A percentile compares a stretch with the other conserved stretches of the same genome.
phyloP scores from a whole-genome alignment of 2,329 filamentous ascomycete species.

The Aureobasidium sp. region DNA sequence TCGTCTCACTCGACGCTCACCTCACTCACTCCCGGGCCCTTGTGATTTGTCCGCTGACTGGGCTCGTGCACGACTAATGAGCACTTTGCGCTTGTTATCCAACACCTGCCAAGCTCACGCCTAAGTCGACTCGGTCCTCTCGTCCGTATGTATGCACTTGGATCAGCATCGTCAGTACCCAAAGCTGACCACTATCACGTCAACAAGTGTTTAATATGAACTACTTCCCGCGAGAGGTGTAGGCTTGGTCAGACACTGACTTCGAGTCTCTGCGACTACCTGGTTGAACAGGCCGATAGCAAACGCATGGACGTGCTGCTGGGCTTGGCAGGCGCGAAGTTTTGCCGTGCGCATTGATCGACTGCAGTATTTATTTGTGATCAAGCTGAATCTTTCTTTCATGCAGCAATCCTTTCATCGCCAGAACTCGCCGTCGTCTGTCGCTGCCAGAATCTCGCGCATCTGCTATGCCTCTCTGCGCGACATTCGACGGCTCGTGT shows the following conservation, averaged over 20 bases:
- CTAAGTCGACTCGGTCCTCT: not conserved
- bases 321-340: not conserved
- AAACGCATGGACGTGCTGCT: not conserved
- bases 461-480: slow-evolving; percentile 3
- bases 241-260: not conserved
- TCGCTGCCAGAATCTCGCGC: not conserved
- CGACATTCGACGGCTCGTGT: not conserved
- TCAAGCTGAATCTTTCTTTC: slow-evolving; percentile 2
- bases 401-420: not conserved
- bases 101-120: not conserved
- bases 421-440: not conserved
- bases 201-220: no score
- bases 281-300: not conserved
- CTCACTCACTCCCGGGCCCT: not conserved
- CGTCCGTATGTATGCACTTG: not conserved
- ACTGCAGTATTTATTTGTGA: slow-evolving; percentile 1
- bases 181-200: not conserved
- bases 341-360: not conserved
- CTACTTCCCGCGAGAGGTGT: not conserved
- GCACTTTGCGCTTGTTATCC: not conserved
- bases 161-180: not conserved
- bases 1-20: not conserved
- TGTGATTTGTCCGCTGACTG: slow-evolving; percentile 9
- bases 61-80: slow-evolving; percentile 7
- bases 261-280: not conserved